These are phyloP conservation scores for Fusarium sambucinum DNA, from an alignment of 2,329 filamentous ascomycete genomes.

Conservation along the genomic window DNA sequence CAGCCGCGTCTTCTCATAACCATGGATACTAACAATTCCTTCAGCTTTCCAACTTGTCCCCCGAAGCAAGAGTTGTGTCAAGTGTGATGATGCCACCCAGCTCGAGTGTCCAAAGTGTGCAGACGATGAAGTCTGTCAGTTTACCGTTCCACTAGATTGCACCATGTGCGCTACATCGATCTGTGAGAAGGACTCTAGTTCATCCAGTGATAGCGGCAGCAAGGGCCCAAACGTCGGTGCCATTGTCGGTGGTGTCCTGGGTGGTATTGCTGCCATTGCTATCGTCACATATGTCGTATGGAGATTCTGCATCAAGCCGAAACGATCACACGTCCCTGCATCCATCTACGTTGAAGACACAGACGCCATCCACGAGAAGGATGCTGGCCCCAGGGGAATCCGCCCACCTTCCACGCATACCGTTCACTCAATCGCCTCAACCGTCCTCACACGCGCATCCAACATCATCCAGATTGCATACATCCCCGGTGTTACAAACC, in stretches of 20 bases:
- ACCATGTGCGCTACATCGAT: constrained; percentile 61
- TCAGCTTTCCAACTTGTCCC: constrained; percentile 54
- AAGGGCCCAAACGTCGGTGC: constrained; percentile 78
- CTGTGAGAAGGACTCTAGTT: constrained; percentile 54
- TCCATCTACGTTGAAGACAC: constrained; percentile 69
- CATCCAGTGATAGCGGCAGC: constrained; percentile 42
- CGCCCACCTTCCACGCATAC: constrained; percentile 82
- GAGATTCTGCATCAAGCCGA: constrained; percentile 87
- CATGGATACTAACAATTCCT: constrained; percentile 21
- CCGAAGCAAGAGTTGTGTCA: constrained; percentile 59
- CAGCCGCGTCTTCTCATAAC: background rate
- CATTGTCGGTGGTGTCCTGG: constrained; percentile 92
- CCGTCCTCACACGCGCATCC: constrained; percentile 92
- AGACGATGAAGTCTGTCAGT: constrained; percentile 58
- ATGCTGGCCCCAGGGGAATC: constrained; percentile 57
- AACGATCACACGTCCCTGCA: constrained; percentile 71
- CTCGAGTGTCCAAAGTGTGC: constrained; percentile 61
- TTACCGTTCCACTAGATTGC: constrained; percentile 61
- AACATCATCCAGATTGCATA: constrained; percentile 99
- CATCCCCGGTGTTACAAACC: constrained; percentile 95
- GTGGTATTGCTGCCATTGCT: constrained; percentile 81
- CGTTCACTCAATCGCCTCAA: constrained; percentile 93
- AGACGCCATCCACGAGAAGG: constrained; percentile 62
- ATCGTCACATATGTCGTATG: constrained; percentile 83
- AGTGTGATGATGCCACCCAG: constrained; percentile 58